Evolutionary conservation across 257 asterid species (phyloP).

Genomic region (Solanum tacnaense): DNA sequence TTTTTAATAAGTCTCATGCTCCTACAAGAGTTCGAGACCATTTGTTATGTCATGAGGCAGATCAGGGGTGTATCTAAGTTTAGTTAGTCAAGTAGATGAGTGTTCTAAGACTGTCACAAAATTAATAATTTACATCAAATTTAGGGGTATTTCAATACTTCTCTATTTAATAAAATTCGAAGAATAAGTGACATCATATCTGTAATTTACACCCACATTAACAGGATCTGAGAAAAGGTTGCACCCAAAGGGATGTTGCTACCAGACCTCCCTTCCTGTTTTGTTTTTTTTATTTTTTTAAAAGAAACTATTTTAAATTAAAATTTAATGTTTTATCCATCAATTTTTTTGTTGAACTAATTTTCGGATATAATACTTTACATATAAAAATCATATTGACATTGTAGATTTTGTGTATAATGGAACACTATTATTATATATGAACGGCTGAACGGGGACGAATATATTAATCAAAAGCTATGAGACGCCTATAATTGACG

Average conservation of each 20-base stretch:
- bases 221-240: neutral
- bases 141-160: no score
- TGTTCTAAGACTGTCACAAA: neutral
- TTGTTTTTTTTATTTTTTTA: neutral
- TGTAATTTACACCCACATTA: neutral
- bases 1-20: no score
- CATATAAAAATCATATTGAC: neutral
- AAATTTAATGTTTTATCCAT: neutral
- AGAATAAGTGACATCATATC: neutral
- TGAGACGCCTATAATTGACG: neutral
- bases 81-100: no score
- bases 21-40: neutral
- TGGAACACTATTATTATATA: neutral
- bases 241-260: neutral
- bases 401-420: neutral
- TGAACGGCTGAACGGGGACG: neutral
- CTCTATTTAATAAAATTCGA: neutral
- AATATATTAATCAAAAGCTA: neutral
- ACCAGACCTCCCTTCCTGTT: neutral
- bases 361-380: neutral
- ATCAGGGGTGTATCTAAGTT: neutral
- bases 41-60: neutral
- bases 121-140: no score
- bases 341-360: neutral
- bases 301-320: neutral